These are phyloP conservation scores for Pseudogymnoascus sp. DNA, from an alignment of 2,329 filamentous ascomycete species.

Conservation along the genomic window DNA sequence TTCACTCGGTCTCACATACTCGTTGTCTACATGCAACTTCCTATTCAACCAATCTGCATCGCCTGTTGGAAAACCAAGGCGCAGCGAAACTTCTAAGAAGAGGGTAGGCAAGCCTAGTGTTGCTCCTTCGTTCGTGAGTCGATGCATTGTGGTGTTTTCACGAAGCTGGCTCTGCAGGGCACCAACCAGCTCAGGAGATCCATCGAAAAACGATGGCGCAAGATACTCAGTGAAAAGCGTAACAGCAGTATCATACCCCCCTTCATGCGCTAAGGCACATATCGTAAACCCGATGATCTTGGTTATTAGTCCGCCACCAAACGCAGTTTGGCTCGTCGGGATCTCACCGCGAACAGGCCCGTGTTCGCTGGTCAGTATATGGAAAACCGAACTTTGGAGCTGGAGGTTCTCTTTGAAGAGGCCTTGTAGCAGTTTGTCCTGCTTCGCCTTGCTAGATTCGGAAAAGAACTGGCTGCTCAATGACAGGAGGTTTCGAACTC, in stretches of 20 bases:
- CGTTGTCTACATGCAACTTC: not conserved
- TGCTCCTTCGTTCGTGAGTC: not conserved
- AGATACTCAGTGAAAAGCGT: not conserved
- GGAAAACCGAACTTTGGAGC: not conserved
- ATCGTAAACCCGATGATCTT: not conserved
- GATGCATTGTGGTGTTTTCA: not conserved
- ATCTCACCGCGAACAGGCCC: not conserved
- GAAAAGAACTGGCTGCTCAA: not conserved
- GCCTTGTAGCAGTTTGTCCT: not conserved
- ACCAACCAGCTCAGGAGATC: not conserved
- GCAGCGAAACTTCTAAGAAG: not conserved
- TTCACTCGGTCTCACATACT: not conserved
- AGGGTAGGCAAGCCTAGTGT: not conserved
- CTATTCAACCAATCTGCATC: not conserved
- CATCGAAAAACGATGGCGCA: not conserved
- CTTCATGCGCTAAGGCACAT: not conserved
- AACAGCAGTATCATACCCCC: not conserved
- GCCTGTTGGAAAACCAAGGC: not conserved
- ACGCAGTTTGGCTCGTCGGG: not conserved
- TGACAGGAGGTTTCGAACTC: not conserved
- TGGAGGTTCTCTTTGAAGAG: not conserved
- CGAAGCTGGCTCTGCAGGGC: not conserved
- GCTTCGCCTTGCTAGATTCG: not conserved
- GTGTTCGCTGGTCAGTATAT: not conserved
- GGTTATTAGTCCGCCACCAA: not conserved